Evolutionary conservation across 371 early-diverging fungal species (phyloP).

Genomic region (Lichtheimia hyalospora): DNA sequence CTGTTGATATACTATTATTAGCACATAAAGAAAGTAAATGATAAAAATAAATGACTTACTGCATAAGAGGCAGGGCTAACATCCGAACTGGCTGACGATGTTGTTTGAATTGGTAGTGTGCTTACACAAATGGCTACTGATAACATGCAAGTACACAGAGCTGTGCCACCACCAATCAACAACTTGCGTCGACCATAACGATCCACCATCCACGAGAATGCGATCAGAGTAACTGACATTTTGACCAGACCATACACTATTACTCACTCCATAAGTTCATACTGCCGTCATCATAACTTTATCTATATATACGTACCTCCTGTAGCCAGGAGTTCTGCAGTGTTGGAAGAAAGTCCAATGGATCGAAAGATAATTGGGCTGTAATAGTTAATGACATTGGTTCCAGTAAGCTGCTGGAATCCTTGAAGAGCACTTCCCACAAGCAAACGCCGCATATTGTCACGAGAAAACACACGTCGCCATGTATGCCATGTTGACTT

Average conservation of each 20-base stretch:
- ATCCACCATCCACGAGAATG: conserved; percentile 18
- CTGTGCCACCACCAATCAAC: conserved; percentile 15
- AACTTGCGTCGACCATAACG: conserved; percentile 16
- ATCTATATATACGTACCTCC: conserved; percentile 5
- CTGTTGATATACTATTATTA: conserved; percentile 4
- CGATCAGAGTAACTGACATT: conserved; percentile 17
- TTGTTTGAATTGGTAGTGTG: background rate
- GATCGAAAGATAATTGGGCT: conserved; percentile 19
- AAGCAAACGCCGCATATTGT: conserved; percentile 21
- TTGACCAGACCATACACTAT: conserved; percentile 21
- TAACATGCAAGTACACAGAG: conserved; percentile 16
- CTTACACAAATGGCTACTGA: conserved; percentile 21
- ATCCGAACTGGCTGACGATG: background rate
- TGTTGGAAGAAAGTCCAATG: conserved; percentile 18
- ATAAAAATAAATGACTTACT: conserved; percentile 11
- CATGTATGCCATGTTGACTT: background rate
- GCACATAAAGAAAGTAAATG: background rate
- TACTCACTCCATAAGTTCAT: background rate
- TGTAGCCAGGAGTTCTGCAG: conserved; percentile 24
- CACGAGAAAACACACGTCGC: conserved; percentile 10
- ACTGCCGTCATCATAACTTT: too few relatives aligned
- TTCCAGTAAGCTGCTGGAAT: conserved; percentile 35
- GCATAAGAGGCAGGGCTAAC: conserved; percentile 12
- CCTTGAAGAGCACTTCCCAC: conserved; percentile 26
- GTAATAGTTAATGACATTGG: conserved; percentile 30